These are phyloP conservation scores for Phytophthora pisi DNA, from an alignment of 352 stramenopile species.

Conservation along the genomic window DNA sequence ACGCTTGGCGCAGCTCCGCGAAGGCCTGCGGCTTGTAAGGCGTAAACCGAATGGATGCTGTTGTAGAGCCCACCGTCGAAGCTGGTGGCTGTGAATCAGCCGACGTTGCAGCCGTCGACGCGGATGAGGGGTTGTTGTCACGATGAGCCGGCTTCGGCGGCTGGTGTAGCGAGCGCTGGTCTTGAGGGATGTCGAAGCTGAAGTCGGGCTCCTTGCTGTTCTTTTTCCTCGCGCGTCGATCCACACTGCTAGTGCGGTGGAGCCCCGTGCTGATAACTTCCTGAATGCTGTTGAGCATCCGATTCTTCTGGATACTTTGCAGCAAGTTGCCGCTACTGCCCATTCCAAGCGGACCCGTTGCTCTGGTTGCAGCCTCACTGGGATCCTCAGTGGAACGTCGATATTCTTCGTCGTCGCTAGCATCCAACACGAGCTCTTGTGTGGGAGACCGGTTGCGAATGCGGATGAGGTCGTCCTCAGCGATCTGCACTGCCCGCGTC, in stretches of 20 bases:
- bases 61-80: conserved; percentile 15
- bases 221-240: conserved; percentile 25
- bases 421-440: conserved; percentile 42
- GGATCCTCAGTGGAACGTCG: conserved; percentile 4
- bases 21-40: conserved; percentile 79
- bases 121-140: conserved; percentile 27
- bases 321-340: conserved; percentile 22
- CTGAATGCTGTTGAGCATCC: conserved; percentile 38
- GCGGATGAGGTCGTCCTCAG: conserved; percentile 65
- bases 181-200: conserved; percentile 46
- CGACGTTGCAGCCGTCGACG: conserved; percentile 31
- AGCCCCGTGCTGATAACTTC: conserved; percentile 35
- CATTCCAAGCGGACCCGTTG: conserved; percentile 19
- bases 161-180: conserved; percentile 32
- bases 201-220: conserved; percentile 30
- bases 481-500: conserved; percentile 71
- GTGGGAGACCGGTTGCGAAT: conserved; percentile 55
- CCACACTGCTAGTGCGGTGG: conserved; percentile 32
- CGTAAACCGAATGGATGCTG: conserved; percentile 68
- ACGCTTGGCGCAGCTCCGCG: conserved; percentile 73
- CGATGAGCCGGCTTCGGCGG: conserved; percentile 15
- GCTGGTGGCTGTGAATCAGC: conserved; percentile 4
- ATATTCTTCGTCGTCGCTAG: conserved; percentile 22
- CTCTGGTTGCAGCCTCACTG: conserved; percentile 34
- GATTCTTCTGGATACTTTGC: conserved; percentile 27